Conservation (phyloP, 148 eudicot genomes). For the Heliosperma pusillum region DNA sequence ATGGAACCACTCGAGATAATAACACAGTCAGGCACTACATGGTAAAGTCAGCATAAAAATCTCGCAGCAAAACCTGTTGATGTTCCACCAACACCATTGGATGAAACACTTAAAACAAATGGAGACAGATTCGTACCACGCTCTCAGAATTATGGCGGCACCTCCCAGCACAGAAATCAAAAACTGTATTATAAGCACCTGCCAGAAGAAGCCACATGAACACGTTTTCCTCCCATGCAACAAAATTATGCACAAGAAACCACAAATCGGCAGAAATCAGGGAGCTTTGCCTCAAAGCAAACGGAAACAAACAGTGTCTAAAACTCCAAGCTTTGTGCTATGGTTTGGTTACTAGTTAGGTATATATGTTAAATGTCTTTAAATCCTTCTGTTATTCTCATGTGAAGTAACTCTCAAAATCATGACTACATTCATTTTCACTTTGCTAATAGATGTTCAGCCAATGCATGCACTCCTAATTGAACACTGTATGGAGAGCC, state of each 20-base stretch:
- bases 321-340: background rate
- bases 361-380: background rate
- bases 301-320: background rate
- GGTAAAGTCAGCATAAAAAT: background rate
- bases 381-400: background rate
- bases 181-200: constrained; percentile 75
- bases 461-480: background rate
- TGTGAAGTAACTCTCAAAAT: background rate
- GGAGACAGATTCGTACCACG: constrained; percentile 52
- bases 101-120: background rate
- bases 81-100: background rate
- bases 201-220: constrained; percentile 30
- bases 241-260: background rate
- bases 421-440: background rate
- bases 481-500: background rate
- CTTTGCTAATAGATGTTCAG: background rate
- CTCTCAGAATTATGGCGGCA: constrained; percentile 98
- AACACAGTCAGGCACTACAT: background rate
- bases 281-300: background rate
- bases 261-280: background rate
- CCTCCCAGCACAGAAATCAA: constrained; percentile 91
- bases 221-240: constrained; percentile 8
- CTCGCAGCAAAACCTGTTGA: background rate
- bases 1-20: too few species aligned
- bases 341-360: background rate